Base-by-base conservation (phyloP, 2,329 filamentous ascomycete species). In the Zopfia rhizophila region DNA sequence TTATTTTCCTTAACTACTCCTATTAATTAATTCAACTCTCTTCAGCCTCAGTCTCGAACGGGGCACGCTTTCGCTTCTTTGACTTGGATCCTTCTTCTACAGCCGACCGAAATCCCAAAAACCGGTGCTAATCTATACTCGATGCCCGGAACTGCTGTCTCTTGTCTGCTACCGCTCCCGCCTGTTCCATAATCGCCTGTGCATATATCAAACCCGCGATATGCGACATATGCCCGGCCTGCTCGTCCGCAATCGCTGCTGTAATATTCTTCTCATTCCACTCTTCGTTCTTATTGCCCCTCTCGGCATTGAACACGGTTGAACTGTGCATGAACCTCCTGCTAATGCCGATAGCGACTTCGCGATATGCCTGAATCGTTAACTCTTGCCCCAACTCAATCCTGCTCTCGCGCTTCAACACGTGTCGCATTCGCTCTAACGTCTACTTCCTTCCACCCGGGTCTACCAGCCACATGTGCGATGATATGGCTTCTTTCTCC, bases 311-410 rank as follows among this genome's bases (percentile, higher is more conserved):
- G 24, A 59, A 57, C 27, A 39, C 46, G 3, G 42, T 51, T 7
- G 41, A 48, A 5, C 29, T 22, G n/a, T 45, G 48, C 28, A 57
- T 57, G 48, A 48, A 58, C 37, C 39, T 30, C 36, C 45, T 13
- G 35, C 57, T 60, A 5, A 55, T 60, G 13, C 49, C 37, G 40
- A 59, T 61, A 3, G 47, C 46, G 14, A 61, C 44, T 40, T 58
- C 39, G 13, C 38, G 38, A 29, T 58, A 59, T 17, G 28, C 45
- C 25, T 30, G 3, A 18, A 57, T 45, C 8, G 29, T 55, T n/a
- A 55, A 39, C 19, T 38, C 31, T 13, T 49, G 28, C 14, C 43
- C 45, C 25, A 56, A 41, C 7, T 46, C 35, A 1, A 41, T 37
- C 17, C 24, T 33, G 18, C 46, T 57, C 38, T 52, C 44, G 7